Evolutionary conservation across 805 yeast genomes (phyloP), one percentile per base, ranked within the genome.

Genomic region (Nakazawaea anatomiae): DNA sequence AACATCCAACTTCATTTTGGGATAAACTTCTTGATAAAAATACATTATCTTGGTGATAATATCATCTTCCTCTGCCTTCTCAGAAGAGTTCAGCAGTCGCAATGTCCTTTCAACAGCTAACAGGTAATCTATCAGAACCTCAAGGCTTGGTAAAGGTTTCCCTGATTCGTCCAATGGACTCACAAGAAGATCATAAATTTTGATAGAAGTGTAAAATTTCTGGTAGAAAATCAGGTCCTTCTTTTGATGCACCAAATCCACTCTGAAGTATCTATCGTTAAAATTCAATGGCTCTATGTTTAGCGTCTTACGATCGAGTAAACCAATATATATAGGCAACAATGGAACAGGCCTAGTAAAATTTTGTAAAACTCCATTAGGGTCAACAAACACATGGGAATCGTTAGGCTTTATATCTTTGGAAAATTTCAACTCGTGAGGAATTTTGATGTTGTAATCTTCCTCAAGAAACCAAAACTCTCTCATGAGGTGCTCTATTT

Each of bases 271-370:
- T 8, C 12, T n/a, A 11, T 32, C 48, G 14, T 39, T 44, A n/a
- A 11, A 44, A 34, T 49, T 39, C 14, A 41, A 11, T 8, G 47
- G 45, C 28, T 31, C 36, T 30, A 49, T 44, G 7, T 8, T 10
- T 9, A 28, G 14, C 9, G 14, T 31, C n/a, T 9, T 27, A 7
- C 27, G 42, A 43, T 48, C 47, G 6, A 38, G 31, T 8, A 49
- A 32, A 3, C 52, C 52, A 7, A 49, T 44, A 32, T 49, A 49
- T 6, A 49, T 34, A 1, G 52, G 52, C 25, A 49, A 36, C 25
- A 44, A 12, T 12, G 47, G 48, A 2, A 49, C 32, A 25, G 47
- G 52, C 10, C 30, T 30, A 25, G 30, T 28, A 14, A 28, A 18
- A 42, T 49, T 32, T 14, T 44, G 34, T 11, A 49, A 14, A 5